Base-by-base conservation (phyloP, 139 green algal genomes). In the Tetradesmus lagerheimii region DNA sequence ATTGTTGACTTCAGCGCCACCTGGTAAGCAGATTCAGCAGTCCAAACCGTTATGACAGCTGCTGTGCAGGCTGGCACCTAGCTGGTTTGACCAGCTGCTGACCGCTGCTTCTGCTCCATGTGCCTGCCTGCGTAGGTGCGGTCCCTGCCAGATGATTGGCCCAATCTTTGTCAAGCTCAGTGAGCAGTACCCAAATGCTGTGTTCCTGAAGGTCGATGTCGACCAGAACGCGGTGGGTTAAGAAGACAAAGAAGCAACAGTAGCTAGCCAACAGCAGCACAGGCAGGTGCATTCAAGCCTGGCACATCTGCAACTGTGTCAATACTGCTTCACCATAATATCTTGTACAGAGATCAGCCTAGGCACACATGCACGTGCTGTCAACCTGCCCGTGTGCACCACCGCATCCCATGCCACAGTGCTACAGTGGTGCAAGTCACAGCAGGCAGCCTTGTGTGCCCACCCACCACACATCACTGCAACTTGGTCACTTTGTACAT, bases 141-240 rank as follows among this genome's bases (percentile, higher is more conserved):
- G 96, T 0, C 96, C 96, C 29, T 98, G 96, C 94, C 93, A 96
- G 77, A 94, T 94, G 90, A 98, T 98, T 80, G 91, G 86, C 1
- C 95, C 96, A n/a, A 79, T 93, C 34, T 98, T 96, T 50, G 94
- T 92, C 66, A 57, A 96, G 75, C 85, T 98, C n/a, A 88, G 83
- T 29, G 78, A 64, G 16, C 89, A 92, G 20, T 86, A 94, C 81
- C 47, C 85, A 15, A 83, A 82, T 53, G 47, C 95, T 2, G 39
- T 92, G 12, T 98, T 98, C 91, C 86, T 98, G 14, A 98, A 98
- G 91, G 91, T 98, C 6, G 95, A 98, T 85, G 96, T 98, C 12
- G 96, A 98, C 78, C 93, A 94, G 8, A 92, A 96, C 50, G 71
- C 90, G 80, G 91, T 93, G 83, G 2, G 86, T 80, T 12, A 64